Conservation (phyloP, 192 early-diverging fungal genomes). For the Irineochytrium annulatum region DNA sequence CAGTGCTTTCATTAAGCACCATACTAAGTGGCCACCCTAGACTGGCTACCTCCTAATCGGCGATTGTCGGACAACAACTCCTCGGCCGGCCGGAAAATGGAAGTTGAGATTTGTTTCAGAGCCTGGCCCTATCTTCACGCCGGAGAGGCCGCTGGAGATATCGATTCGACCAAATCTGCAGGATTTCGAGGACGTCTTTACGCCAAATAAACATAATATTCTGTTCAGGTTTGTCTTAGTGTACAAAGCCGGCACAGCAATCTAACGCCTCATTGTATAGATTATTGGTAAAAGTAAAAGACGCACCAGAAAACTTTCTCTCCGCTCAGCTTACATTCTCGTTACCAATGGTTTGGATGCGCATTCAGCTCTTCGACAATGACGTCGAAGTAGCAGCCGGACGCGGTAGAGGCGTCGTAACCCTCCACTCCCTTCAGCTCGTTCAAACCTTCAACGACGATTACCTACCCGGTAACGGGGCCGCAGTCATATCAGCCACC, state of each 20-base stretch:
- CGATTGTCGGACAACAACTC: constrained; percentile 29
- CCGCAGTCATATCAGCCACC: too few species aligned
- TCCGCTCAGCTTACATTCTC: constrained; percentile 51
- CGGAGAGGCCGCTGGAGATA: constrained; percentile 34
- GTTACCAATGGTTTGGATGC: constrained; percentile 29
- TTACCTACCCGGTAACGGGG: too few species aligned
- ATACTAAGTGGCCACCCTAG: constrained; percentile 11
- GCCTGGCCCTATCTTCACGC: constrained; percentile 9
- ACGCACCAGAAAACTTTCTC: constrained; percentile 36
- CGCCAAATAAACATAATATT: constrained; percentile 55
- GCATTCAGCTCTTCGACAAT: constrained; percentile 52
- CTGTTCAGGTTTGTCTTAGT: constrained; percentile 44
- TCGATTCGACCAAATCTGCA: constrained; percentile 42
- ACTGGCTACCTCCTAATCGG: constrained; percentile 47
- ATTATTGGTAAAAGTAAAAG: constrained; percentile 48
- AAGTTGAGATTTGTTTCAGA: constrained; percentile 47
- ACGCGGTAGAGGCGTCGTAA: constrained; percentile 41
- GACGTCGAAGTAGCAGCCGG: constrained; percentile 41
- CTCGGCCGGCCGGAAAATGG: constrained; percentile 41
- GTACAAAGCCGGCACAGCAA: constrained; percentile 18
- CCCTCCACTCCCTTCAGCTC: constrained; percentile 32
- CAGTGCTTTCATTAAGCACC: background rate
- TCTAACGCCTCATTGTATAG: background rate
- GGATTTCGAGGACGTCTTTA: constrained; percentile 52
- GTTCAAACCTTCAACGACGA: constrained; percentile 33